Evolutionary conservation across 306 rosid species (phyloP).

Genomic region (Rubus parviflorus): DNA sequence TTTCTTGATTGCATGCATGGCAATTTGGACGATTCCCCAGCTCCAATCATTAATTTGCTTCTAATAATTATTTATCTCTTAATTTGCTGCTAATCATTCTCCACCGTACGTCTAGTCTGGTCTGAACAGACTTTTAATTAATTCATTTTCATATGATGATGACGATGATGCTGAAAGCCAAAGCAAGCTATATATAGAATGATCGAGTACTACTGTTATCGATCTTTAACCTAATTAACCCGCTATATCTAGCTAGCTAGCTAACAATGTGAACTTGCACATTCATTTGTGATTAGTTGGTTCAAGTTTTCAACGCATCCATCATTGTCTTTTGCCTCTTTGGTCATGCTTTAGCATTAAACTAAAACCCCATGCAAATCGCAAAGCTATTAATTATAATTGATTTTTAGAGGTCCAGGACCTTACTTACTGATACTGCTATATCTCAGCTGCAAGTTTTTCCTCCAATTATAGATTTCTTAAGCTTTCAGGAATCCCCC

Average conservation of each 20-base stretch:
- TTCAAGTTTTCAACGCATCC: not conserved
- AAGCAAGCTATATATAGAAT: not conserved
- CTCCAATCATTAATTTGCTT: not conserved
- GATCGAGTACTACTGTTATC: not conserved
- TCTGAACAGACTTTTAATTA: not conserved
- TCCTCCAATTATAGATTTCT: not conserved
- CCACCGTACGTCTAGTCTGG: not conserved
- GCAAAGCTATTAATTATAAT: not conserved
- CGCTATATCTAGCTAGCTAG: not conserved
- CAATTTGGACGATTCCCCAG: not conserved
- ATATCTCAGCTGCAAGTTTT: not conserved
- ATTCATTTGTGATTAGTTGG: not conserved
- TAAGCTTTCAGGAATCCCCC: not conserved
- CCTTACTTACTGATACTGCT: too few species aligned
- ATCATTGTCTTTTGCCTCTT: not conserved
- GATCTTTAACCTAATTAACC: not conserved
- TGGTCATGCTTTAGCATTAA: not conserved
- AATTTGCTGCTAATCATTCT: not conserved
- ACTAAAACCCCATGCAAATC: not conserved
- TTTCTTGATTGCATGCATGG: not conserved
- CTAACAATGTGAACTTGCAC: not conserved
- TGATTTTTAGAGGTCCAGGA: not conserved
- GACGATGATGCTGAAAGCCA: not conserved
- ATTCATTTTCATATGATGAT: not conserved
- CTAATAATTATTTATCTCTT: not conserved